Percentiles rank a stretch among this genome's conserved stretches.
Evolutionary conservation across 805 yeast genomes (phyloP).

Genomic region (Millerozyma acaciae): DNA sequence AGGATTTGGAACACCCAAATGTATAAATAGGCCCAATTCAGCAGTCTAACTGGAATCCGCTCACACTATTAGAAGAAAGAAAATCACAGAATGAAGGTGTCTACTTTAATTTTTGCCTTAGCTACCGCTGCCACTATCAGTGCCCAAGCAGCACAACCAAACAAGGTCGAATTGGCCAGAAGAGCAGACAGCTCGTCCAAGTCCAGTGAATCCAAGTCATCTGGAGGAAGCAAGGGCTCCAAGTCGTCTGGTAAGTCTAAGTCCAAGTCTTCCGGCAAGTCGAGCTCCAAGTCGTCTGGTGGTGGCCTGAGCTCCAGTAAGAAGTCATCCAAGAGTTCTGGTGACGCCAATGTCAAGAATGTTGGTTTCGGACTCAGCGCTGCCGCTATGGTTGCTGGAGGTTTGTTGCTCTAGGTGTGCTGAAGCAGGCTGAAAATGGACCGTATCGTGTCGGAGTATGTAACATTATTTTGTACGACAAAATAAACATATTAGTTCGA

Average conservation of each 20-base stretch:
- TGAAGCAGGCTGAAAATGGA: no score
- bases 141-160: conserved; percentile 7
- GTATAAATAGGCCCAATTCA: no score
- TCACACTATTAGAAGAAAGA: no score
- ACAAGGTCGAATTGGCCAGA: background rate
- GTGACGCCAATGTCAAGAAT: conserved; percentile 15
- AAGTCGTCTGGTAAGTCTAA: background rate
- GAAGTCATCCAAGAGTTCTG: conserved; percentile 1
- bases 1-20: no score
- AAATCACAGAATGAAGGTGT: conserved; percentile 12
- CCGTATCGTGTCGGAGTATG: no score
- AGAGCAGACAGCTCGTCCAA: conserved; percentile 4
- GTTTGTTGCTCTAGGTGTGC: conserved; percentile 15
- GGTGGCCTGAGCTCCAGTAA: background rate
- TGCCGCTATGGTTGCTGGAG: conserved; percentile 16
- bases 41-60: no score
- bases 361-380: conserved; percentile 14
- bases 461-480: no score
- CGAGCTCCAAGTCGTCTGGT: background rate
- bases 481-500: no score
- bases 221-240: no score
- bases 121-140: conserved; percentile 12
- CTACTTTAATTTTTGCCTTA: conserved; percentile 11
- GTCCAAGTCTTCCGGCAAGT: conserved; percentile 1
- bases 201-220: background rate